Base-by-base conservation (phyloP, 2,329 filamentous ascomycete species). In the Pseudomassariella vexata region DNA sequence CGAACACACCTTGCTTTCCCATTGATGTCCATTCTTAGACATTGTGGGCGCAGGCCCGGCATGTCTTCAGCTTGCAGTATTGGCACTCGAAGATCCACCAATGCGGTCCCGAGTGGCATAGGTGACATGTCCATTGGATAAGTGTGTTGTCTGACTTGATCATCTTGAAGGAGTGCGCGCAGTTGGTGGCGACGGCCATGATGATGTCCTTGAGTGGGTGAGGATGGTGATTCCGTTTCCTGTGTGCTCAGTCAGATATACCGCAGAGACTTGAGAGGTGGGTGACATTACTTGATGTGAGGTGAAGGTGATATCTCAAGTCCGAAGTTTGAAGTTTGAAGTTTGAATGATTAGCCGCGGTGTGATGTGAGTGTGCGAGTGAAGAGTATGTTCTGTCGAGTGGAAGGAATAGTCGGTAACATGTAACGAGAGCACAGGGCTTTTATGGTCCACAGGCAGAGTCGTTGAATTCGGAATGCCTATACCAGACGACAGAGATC, bases 31-130 rank as follows among this genome's bases (percentile, higher is more conserved):
- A n/a, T n/a, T n/a, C n/a, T 34, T 47, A 67, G 45, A 56, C 59
- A 37, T 52, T 63, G 39, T 72, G 62, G 28, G 68, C 66, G 52
- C 79, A 82, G 17, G 65, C 58, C 32, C 75, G 65, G 54, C 79
- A 83, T 19, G 73, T 68, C 57, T 82, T 77, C 30, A 80, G 59
- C 53, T 78, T 77, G 70, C 79, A 84, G 53, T 79, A 80, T 39
- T 68, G 65, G 60, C 79, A 84, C 55, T 83, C 76, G 42, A 73
- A 82, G 48, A 84, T 82, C 57, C 70, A 72, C 74, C 76, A 82
- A 56, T 78, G 72, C 31, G 77, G 77, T 2, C 77, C 78, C 3
- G 70, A 73, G 39, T 76, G 70, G 52, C 79, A 83, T 47, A 79
- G 59, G 37, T 72, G 68, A 62, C 79, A 84, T 30, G 66, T 65